Base-by-base conservation (phyloP, 306 rosid genomes). In the Prunus fruticosa region DNA sequence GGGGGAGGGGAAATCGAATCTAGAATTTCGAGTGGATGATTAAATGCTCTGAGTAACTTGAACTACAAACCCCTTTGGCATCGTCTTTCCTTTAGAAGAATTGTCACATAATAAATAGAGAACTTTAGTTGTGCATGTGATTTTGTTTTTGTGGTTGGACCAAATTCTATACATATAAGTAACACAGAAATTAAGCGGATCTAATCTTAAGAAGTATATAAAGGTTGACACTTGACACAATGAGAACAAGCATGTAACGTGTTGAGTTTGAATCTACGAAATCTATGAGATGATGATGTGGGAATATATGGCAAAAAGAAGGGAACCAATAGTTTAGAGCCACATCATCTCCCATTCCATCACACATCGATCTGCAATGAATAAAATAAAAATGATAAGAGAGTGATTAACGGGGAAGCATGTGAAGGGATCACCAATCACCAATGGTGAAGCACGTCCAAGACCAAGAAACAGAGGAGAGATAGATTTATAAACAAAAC, bases 381-480 rank as follows among this genome's bases (percentile, higher is more conserved):
- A 28, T 71, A 71, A 25, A 71, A 34, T 32, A 71, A 2, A n/a
- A 53, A 1, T 22, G 7, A 20, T 3, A 13, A 38, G 9, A 30
- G 63, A 71, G 75, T 53, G 22, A 72, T 72, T 56, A 38, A 38
- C 76, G 66, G 75, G 20, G 23, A 8, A 38, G 20, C 76, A 71
- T 71, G 75, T 53, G 74, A 6, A 38, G 43, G 11, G 30, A 53
- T 69, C 25, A 5, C 25, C 10, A 20, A 6, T 67, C 30, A 41
- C 11, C 15, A 20, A 20, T 49, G 19, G 18, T 15, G 53, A 49
- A 3, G 16, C 54, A 45, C 46, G 32, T 50, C 20, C 38, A 11
- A 6, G 38, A 38, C 28, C 52, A 11, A 66, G 16, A 41, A 66
- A n/a, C 63, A 22, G 30, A 57, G 12, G 71, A 66, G 2, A 38